phyloP scores from a whole-genome alignment of 2,329 filamentous ascomycete species.

The Mycosphaerella arachidis region DNA sequence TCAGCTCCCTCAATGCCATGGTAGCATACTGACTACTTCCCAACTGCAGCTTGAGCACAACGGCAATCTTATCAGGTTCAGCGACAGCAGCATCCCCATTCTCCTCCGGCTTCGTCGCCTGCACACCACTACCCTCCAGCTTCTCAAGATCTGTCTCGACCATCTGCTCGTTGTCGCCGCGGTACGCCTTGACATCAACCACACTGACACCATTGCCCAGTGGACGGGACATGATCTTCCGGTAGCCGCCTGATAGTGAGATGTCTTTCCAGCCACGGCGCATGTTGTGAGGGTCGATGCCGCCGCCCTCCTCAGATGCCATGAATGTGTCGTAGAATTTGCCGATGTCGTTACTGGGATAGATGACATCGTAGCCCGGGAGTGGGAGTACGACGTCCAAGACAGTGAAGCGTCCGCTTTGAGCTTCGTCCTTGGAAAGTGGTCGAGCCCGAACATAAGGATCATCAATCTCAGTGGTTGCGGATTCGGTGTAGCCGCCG shows the following conservation, averaged over 20 bases:
- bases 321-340: slow-evolving; percentile 83
- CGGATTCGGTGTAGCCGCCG: slow-evolving; percentile 6
- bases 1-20: slow-evolving; percentile 74
- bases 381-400: slow-evolving; percentile 86
- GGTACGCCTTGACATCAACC: slow-evolving; percentile 63
- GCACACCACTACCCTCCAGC: slow-evolving; percentile 37
- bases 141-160: slow-evolving; percentile 80
- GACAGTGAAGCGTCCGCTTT: slow-evolving; percentile 70
- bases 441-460: slow-evolving; percentile 65
- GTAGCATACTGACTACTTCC: slow-evolving; percentile 80
- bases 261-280: slow-evolving; percentile 79
- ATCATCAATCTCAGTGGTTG: slow-evolving; percentile 39
- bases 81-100: slow-evolving; percentile 7
- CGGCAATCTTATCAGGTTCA: slow-evolving; percentile 53
- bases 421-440: slow-evolving; percentile 71
- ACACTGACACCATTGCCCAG: slow-evolving; percentile 52
- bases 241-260: slow-evolving; percentile 82
- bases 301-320: slow-evolving; percentile 70
- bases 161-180: slow-evolving; percentile 72
- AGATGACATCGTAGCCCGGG: slow-evolving; percentile 86
- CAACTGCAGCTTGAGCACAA: slow-evolving; percentile 70
- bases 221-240: slow-evolving; percentile 74
- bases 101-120: slow-evolving; percentile 23
- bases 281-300: slow-evolving; percentile 81
- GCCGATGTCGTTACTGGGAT: slow-evolving; percentile 79